Percentiles rank a stretch among this genome's conserved stretches.
phyloP scores from a whole-genome alignment of 2,329 filamentous ascomycete genomes.

The Ceratocystis alfenasii region DNA sequence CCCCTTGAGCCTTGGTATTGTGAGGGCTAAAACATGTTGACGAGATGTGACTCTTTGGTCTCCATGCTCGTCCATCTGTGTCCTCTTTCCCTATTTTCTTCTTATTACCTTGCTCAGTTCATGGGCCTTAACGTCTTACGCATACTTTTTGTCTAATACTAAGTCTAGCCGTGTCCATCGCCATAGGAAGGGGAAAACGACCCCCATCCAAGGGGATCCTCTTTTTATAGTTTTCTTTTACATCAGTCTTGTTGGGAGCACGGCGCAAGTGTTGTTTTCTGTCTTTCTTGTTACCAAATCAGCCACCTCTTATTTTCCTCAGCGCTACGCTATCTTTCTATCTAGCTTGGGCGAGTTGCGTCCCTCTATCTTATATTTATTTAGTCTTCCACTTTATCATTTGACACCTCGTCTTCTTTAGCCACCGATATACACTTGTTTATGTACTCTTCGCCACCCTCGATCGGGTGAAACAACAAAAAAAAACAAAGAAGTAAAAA shows the following conservation, averaged over 20 bases:
- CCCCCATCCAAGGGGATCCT: not conserved
- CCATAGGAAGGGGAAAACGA: not conserved
- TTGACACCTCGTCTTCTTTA: not conserved
- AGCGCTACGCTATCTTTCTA: not conserved
- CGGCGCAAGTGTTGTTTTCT: slow-evolving; percentile 14
- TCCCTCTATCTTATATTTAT: not conserved
- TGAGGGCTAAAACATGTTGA: not conserved
- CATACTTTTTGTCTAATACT: slow-evolving; percentile 1
- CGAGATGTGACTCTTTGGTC: not conserved
- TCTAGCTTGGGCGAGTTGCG: not conserved
- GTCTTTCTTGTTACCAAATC: slow-evolving; percentile 8
- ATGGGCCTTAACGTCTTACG: slow-evolving; percentile 2
- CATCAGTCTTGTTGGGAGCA: slow-evolving; percentile 15
- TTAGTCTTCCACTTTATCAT: not conserved
- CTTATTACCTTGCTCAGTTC: not conserved
- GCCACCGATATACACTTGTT: too few species aligned
- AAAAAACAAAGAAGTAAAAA: not conserved
- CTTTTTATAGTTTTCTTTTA: slow-evolving; percentile 7
- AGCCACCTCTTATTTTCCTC: not conserved
- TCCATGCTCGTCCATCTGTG: slow-evolving; percentile 12
- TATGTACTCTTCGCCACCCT: not conserved
- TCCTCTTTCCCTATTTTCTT: slow-evolving; percentile 24
- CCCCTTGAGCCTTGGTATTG: not conserved
- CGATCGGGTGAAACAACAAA: not conserved
- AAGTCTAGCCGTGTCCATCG: not conserved